Evolutionary conservation across 148 eudicot species (phyloP).

Genomic region (Diospyros lotus): DNA sequence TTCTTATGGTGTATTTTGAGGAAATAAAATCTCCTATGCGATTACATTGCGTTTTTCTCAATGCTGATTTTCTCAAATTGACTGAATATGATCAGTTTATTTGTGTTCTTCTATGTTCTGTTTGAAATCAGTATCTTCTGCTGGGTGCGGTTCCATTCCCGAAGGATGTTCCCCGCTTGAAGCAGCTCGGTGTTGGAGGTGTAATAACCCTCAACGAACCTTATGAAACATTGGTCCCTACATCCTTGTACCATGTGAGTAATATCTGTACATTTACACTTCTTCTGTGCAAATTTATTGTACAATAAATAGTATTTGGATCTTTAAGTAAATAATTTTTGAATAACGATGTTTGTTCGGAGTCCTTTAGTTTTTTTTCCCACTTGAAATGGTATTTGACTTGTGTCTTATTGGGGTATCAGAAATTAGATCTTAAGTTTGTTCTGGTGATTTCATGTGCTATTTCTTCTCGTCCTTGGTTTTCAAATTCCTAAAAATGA

Average conservation of each 20-base stretch:
- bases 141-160: conserved; percentile 81
- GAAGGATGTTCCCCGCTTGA: conserved; percentile 56
- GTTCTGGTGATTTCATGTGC: background rate
- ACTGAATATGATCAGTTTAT: background rate
- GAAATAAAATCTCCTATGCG: background rate
- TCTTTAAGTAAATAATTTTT: background rate
- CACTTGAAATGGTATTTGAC: background rate
- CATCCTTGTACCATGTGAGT: conserved; percentile 61
- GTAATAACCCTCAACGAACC: conserved; percentile 82
- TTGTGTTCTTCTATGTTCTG: background rate
- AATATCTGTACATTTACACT: background rate
- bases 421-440: background rate
- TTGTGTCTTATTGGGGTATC: background rate
- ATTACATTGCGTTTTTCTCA: background rate
- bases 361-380: background rate
- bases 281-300: background rate
- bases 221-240: conserved; percentile 69
- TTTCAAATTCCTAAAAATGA: background rate
- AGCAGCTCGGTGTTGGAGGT: conserved; percentile 72
- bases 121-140: conserved; percentile 45
- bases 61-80: too few species aligned
- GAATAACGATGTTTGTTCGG: background rate
- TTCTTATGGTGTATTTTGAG: background rate
- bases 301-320: background rate
- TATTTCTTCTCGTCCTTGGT: background rate